Conservation (phyloP, 176 grass and related monocot species). For the Coix lacrymajobi region DNA sequence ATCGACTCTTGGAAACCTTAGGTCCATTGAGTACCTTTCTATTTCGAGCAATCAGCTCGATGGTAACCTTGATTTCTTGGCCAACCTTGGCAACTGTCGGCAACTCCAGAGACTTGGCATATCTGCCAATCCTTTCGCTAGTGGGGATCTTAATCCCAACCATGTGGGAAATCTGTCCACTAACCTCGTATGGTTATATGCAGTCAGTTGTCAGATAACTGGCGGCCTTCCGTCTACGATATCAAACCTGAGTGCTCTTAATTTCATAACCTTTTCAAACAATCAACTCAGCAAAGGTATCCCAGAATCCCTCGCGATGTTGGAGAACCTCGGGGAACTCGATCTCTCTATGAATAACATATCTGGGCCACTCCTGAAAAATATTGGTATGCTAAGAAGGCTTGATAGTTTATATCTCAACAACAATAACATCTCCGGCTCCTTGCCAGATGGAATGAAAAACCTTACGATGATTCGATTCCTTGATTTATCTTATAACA, state of each 20-base stretch:
- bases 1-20: neutral
- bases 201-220: neutral
- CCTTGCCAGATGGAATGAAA: neutral
- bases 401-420: neutral
- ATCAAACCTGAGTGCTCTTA: neutral
- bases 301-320: neutral
- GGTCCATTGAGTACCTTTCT: neutral
- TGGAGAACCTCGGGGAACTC: neutral
- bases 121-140: neutral
- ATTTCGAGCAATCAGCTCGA: neutral
- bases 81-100: neutral
- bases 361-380: neutral
- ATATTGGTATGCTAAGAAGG: neutral
- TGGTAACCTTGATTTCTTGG: neutral
- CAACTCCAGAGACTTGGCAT: neutral
- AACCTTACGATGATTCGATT: neutral
- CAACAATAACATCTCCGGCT: neutral
- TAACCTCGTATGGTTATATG: no score
- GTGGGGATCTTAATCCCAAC: neutral
- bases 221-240: neutral
- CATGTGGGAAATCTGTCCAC: neutral
- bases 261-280: neutral
- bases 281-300: neutral
- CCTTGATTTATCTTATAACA: neutral
- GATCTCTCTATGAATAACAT: neutral